Percentiles rank a stretch among this genome's conserved stretches.
phyloP scores from a whole-genome alignment of 1,284 basidiomycete genomes.

The Puccinia hordei region DNA sequence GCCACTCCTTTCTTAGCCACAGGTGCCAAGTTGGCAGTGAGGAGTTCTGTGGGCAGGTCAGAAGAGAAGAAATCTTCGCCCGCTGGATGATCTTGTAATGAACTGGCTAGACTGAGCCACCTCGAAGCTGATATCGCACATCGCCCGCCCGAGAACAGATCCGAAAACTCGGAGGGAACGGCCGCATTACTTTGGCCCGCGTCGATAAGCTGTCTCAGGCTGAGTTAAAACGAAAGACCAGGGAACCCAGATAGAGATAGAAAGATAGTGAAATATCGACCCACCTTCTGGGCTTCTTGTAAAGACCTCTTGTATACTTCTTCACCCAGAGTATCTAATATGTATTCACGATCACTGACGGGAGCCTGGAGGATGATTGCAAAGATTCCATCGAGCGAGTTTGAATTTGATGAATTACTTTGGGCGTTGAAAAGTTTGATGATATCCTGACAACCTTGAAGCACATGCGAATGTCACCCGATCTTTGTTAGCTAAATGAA shows the following conservation, averaged over 20 bases:
- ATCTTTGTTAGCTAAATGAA: background rate
- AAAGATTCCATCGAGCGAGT: background rate
- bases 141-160: slow-evolving; percentile 36
- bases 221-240: background rate
- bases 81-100: slow-evolving; percentile 7
- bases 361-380: slow-evolving; percentile 47
- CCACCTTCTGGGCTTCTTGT: slow-evolving; percentile 22
- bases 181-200: slow-evolving; percentile 1
- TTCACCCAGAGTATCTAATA: slow-evolving; percentile 24
- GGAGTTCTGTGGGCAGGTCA: slow-evolving; percentile 9
- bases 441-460: slow-evolving; percentile 49
- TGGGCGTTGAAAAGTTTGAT: slow-evolving; percentile 24
- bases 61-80: slow-evolving; percentile 50
- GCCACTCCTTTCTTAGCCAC: background rate
- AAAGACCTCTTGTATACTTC: slow-evolving; percentile 24
- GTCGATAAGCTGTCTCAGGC: slow-evolving; percentile 11
- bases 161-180: slow-evolving; percentile 35
- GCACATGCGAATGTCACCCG: background rate
- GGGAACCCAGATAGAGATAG: background rate
- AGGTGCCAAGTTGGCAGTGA: background rate
- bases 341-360: slow-evolving; percentile 50
- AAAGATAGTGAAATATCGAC: background rate
- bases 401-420: background rate
- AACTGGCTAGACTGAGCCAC: slow-evolving; percentile 33
- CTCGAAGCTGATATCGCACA: slow-evolving; percentile 39